Evolutionary conservation across 139 green algal genomes (phyloP).

Genomic region (Coelastrella sp.): DNA sequence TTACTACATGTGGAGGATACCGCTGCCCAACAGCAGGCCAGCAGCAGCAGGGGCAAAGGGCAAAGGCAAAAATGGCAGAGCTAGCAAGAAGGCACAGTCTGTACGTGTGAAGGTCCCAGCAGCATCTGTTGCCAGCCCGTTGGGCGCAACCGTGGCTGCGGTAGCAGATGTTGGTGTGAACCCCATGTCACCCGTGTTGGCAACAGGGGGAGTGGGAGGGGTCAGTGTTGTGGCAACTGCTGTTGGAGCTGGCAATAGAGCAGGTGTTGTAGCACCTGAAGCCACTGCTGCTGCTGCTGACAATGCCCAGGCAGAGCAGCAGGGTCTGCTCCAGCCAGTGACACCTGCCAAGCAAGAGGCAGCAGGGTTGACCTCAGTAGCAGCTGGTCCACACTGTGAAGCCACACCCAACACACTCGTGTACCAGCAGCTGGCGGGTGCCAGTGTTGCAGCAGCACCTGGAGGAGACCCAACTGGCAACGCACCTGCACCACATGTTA

Average conservation of each 20-base stretch:
- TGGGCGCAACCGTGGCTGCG: constrained; percentile 6
- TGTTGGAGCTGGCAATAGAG: background rate
- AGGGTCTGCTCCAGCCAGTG: background rate
- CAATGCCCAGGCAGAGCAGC: background rate
- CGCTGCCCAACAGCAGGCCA: constrained; percentile 19
- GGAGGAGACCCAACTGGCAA: background rate
- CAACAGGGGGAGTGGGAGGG: background rate
- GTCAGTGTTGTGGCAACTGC: background rate
- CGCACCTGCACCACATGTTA: no score
- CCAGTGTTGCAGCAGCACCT: background rate
- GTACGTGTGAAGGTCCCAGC: background rate
- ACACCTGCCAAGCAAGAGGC: constrained; percentile 7
- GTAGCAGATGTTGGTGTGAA: constrained; percentile 34
- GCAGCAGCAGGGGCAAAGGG: constrained; percentile 8
- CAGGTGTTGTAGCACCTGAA: background rate
- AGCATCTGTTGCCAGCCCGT: background rate
- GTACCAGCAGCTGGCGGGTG: background rate
- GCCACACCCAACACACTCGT: background rate
- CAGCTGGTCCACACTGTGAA: background rate
- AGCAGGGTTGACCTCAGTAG: background rate
- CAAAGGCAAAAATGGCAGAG: background rate
- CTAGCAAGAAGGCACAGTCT: background rate
- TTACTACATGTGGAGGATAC: constrained; percentile 78
- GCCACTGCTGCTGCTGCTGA: background rate
- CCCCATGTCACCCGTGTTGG: background rate